Evolutionary conservation across 805 yeast species (phyloP), one percentile per base, ranked within the genome.

Genomic region (Maudiozyma pseudohumilis): DNA sequence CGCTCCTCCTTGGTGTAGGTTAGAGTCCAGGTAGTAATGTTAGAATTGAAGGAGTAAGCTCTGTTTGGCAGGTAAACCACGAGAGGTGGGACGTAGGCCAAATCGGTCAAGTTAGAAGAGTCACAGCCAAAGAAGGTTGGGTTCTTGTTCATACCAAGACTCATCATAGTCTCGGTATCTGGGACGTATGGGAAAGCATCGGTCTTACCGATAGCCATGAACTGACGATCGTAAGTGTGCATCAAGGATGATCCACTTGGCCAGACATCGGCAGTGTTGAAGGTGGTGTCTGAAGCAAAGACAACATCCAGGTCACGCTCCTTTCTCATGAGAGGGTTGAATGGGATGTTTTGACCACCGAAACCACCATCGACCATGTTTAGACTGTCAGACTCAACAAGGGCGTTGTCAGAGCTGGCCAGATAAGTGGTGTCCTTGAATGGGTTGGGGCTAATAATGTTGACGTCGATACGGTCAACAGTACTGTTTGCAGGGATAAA

Each of bases 111-210:
- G 52, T 81, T 80, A 1, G 61, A 47, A 4, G 82, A 68, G 52
- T 81, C 71, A 59, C 95, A 85, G 21, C 95, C 95, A 55, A 85
- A 86, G 63, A 85, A 85, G 1, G 80, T 68, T 35, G 95, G 94
- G 40, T 63, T 69, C 10, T 77, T 64, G 11, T 83, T 78, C 44
- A 84, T 65, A 40, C 80, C 80, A 45, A 63, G 48, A 41, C 69
- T 68, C 18, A 72, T 52, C 57, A 84, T 80, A 0, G 86, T 70
- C 32, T 68, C 59, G 21, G 56, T 61, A 54, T 76, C 87, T 7
- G 95, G 94, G 37, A 85, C 88, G 47, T 80, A 73, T 5, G 95
- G 94, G 68, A 80, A 82, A 2, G 78, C 65, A 15, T 81, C 71
- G 33, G 74, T 72, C 45, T 70, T 66, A 20, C 77, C 78, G 35